phyloP scores from a whole-genome alignment of 257 asterid genomes.

The Ehretia macrophylla region DNA sequence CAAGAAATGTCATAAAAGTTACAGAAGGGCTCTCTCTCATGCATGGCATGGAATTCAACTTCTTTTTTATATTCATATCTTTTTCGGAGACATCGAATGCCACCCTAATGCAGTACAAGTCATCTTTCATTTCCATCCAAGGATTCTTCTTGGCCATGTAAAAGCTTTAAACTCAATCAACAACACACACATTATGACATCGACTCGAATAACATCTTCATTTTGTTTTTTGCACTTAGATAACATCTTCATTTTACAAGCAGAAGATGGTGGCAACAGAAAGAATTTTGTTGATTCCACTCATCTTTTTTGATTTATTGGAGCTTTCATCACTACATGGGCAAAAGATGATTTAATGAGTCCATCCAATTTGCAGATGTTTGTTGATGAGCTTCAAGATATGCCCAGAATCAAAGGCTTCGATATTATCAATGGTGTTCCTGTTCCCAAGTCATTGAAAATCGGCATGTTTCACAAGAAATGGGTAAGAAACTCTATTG shows the following conservation, averaged over 20 bases:
- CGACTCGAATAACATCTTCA: not conserved
- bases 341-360: conserved; percentile 31
- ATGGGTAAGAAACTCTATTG: conserved; percentile 42
- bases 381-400: conserved; percentile 66
- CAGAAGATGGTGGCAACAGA: conserved; percentile 18
- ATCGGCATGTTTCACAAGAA: conserved; percentile 77
- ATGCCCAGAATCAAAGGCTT: conserved; percentile 69
- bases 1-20: no score
- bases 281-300: conserved; percentile 3
- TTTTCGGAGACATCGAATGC: conserved; percentile 24
- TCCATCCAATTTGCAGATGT: conserved; percentile 48
- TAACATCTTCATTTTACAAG: not conserved
- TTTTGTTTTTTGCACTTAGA: no score
- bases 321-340: conserved; percentile 18
- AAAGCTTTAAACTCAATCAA: no score
- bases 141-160: not conserved
- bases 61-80: not conserved
- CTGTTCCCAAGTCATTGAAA: conserved; percentile 32
- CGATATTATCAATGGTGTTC: conserved; percentile 27
- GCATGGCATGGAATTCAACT: conserved; percentile 5
- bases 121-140: conserved; percentile 18
- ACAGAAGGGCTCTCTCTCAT: not conserved
- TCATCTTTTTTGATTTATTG: conserved; percentile 8
- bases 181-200: no score
- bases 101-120: not conserved